Evolutionary conservation across 305 asterid genomes (phyloP), one percentile per base, ranked within the genome.

Genomic region (Fraxinus xanthoxyloides): DNA sequence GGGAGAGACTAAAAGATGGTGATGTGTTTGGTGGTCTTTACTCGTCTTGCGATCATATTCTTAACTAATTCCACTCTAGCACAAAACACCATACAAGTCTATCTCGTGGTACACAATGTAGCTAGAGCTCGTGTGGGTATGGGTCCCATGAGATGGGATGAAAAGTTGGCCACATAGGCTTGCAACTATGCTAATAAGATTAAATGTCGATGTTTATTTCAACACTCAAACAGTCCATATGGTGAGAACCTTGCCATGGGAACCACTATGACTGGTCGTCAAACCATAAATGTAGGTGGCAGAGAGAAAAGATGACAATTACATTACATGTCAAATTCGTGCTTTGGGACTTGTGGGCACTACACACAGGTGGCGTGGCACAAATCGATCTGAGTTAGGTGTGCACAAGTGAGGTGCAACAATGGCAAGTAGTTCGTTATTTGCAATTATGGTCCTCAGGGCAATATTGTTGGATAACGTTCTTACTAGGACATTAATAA

Each of bases 281-380:
- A 63, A 17, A 88, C 88, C 0, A 87, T 84, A 40, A 63, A 72
- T 1, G 3, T 84, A 88, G 91, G 84, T 87, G 1, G 79, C 46
- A 0, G 87, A 81, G 79, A 82, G 56, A 69, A 38, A 28, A 4
- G 38, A 21, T 13, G 85, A 82, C 6, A 77, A 84, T 32, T 40
- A 32, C 5, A 1, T 13, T 40, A 32, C 5, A 1, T 13, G 2
- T 67, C 77, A 0, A 82, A 86, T 19, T 23, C 86, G 0, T 81
- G 84, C 2, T 4, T 21, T 4, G 26, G 76, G 5, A 82, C 40
- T 3, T 86, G 89, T 40, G 77, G 85, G 24, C 87, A 82, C 13
- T 86, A 84, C 17, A 86, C 86, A 6, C 89, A 84, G 9, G 82
- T 82, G 51, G 78, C 82, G 10, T 82, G 84, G 89, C 77, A 84